Evolutionary conservation across 306 rosid species (phyloP).

Genomic region (Luffa aegyptiaca): DNA sequence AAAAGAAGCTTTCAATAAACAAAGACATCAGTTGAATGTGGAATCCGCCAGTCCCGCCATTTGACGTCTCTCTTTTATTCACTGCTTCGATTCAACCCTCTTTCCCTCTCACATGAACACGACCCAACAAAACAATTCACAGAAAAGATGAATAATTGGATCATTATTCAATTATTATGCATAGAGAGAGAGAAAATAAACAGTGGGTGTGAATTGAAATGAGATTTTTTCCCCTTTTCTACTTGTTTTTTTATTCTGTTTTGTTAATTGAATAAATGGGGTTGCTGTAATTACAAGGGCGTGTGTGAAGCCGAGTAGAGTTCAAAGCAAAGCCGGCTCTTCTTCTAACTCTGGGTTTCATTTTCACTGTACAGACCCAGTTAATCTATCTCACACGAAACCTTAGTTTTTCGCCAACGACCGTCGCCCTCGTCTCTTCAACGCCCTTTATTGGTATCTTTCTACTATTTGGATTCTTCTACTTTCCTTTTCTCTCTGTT

Average conservation of each 20-base stretch:
- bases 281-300: background rate
- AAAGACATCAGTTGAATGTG: background rate
- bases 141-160: background rate
- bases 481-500: background rate
- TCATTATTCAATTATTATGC: background rate
- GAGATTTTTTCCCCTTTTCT: background rate
- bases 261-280: conserved; percentile 4
- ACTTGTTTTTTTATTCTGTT: background rate
- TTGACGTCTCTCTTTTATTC: background rate
- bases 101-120: background rate
- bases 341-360: background rate
- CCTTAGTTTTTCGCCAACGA: background rate
- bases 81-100: background rate
- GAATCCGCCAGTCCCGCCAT: conserved; percentile 2
- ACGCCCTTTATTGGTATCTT: background rate
- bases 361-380: conserved; percentile 7
- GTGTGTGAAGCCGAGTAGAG: background rate
- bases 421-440: background rate
- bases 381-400: conserved; percentile 4
- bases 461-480: background rate
- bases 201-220: background rate
- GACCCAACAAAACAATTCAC: background rate
- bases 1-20: background rate
- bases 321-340: conserved; percentile 4
- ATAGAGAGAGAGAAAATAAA: background rate